A percentile compares a stretch with the other conserved stretches of the same genome.
Evolutionary conservation across 495 filamentous ascomycete species (phyloP).

Genomic region (Annulohypoxylon stygium): DNA sequence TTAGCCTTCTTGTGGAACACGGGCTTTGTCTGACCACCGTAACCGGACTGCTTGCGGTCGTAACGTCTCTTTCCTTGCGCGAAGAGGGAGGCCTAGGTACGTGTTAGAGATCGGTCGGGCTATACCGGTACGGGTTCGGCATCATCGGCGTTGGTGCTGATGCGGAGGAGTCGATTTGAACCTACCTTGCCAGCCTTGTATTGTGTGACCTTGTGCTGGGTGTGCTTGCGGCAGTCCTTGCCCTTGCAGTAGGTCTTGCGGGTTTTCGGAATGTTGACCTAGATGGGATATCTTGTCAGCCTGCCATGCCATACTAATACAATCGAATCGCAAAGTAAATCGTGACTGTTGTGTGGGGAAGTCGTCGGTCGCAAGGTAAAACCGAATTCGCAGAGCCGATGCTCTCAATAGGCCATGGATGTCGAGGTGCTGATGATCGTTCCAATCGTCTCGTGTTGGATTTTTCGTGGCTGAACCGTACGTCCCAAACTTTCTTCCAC

Average conservation of each 20-base stretch:
- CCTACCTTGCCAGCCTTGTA: conserved; percentile 90
- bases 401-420: conserved; percentile 3
- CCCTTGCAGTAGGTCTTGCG: conserved; percentile 87
- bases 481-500: conserved; percentile 7
- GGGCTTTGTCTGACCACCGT: conserved; percentile 98
- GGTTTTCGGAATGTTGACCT: conserved; percentile 78
- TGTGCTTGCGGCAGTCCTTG: conserved; percentile 95
- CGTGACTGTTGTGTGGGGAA: conserved; percentile 8
- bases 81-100: conserved; percentile 73
- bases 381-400: neutral
- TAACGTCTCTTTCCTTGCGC: conserved; percentile 99
- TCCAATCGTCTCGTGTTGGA: conserved; percentile 17
- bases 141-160: neutral
- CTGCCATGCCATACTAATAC: neutral
- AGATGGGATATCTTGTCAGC: conserved; percentile 74
- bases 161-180: conserved; percentile 3
- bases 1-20: conserved; percentile 99
- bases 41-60: conserved; percentile 99
- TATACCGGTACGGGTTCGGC: neutral
- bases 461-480: conserved; percentile 15
- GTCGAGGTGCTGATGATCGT: neutral
- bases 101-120: conserved; percentile 26
- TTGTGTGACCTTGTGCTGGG: conserved; percentile 75
- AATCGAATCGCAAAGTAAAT: conserved; percentile 15
- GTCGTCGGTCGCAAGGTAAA: neutral